Percentiles rank a stretch among this genome's conserved stretches.
Evolutionary conservation across 2,329 filamentous ascomycete genomes (phyloP).

Genomic region (Colletotrichum higginsianum): DNA sequence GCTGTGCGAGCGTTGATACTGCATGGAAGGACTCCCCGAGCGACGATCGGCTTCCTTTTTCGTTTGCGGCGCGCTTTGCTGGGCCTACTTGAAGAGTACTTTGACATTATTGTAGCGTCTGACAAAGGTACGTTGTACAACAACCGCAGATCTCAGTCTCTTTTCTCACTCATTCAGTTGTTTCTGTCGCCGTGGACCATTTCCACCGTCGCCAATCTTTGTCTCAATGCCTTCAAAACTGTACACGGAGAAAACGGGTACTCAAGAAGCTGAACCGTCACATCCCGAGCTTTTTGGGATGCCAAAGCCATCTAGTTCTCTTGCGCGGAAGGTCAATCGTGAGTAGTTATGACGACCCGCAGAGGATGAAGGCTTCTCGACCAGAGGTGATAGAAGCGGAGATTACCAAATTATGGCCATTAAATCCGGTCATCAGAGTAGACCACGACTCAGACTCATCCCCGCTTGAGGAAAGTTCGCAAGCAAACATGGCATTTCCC

Average conservation of each 20-base stretch:
- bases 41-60: neutral
- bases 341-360: neutral
- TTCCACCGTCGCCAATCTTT: neutral
- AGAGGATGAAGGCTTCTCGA: neutral
- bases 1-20: neutral
- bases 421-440: neutral
- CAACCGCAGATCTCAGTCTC: too few species aligned
- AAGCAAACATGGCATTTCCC: neutral
- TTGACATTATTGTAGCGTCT: neutral
- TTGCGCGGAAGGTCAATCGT: neutral
- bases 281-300: neutral
- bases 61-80: neutral
- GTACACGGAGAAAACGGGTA: too few species aligned
- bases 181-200: neutral
- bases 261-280: neutral
- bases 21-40: neutral
- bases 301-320: neutral
- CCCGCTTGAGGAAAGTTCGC: neutral
- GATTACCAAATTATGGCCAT: neutral
- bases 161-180: neutral
- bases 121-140: constrained; percentile 2
- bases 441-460: neutral
- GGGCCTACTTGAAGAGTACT: neutral
- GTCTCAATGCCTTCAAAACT: neutral
- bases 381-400: neutral